Percentiles rank a stretch among this genome's conserved stretches.
Evolutionary conservation across 2,329 filamentous ascomycete genomes (phyloP).

Genomic region (Exophiala spinifera): DNA sequence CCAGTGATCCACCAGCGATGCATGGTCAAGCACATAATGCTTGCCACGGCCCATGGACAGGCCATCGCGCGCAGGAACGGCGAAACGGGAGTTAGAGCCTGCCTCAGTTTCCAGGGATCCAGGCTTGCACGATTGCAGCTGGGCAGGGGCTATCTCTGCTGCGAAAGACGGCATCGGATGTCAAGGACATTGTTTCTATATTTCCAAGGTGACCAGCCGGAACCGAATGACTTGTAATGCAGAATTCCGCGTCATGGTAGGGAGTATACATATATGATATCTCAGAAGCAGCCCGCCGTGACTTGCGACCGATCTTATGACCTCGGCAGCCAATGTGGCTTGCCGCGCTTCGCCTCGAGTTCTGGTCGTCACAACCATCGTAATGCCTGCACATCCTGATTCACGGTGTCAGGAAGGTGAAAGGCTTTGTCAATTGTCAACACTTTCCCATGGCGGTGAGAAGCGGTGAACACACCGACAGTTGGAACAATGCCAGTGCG

Average conservation of each 20-base stretch:
- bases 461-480: slow-evolving; percentile 20
- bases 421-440: no score
- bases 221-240: not conserved
- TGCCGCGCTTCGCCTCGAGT: not conserved
- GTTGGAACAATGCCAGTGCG: not conserved
- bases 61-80: slow-evolving; percentile 12
- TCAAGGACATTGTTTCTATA: not conserved
- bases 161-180: not conserved
- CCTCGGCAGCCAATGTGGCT: not conserved
- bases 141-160: not conserved
- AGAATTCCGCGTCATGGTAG: not conserved
- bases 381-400: not conserved
- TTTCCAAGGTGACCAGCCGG: not conserved
- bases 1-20: slow-evolving; percentile 5
- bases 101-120: not conserved
- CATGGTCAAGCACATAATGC: not conserved
- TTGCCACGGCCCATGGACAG: not conserved
- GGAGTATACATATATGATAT: not conserved
- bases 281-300: not conserved
- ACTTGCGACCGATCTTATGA: not conserved
- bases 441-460: slow-evolving; percentile 8
- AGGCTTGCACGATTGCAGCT: not conserved
- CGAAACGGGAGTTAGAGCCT: not conserved
- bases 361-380: slow-evolving; percentile 5
- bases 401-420: not conserved